These are phyloP conservation scores for Aspergillus sp. DNA, from an alignment of 2,329 filamentous ascomycete genomes.

Conservation along the genomic window DNA sequence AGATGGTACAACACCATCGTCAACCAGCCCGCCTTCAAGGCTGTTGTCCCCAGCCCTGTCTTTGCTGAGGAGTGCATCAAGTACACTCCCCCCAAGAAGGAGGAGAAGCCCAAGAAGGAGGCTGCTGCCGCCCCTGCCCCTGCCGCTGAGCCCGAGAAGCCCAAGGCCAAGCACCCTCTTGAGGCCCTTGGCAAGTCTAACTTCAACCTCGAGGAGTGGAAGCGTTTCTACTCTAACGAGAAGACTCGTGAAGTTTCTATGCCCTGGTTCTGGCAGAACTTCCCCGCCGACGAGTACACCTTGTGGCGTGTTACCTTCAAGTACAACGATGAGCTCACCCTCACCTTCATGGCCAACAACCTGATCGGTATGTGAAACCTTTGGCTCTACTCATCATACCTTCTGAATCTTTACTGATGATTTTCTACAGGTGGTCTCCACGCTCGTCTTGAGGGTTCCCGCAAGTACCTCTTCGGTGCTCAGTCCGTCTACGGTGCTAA, in stretches of 20 bases:
- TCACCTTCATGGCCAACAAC: slow-evolving; percentile 99
- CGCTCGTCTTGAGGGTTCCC: slow-evolving; percentile 89
- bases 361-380: slow-evolving; percentile 62
- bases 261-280: slow-evolving; percentile 98
- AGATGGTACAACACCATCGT: slow-evolving; percentile 94
- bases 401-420: slow-evolving; percentile 10
- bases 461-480: slow-evolving; percentile 95
- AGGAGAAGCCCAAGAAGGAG: slow-evolving; percentile 64
- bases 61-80: slow-evolving; percentile 78
- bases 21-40: slow-evolving; percentile 88
- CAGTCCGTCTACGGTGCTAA: slow-evolving; percentile 82
- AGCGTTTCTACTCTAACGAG: slow-evolving; percentile 97
- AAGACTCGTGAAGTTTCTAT: slow-evolving; percentile 76
- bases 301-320: slow-evolving; percentile 95
- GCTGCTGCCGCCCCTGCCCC: slow-evolving; percentile 55
- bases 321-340: slow-evolving; percentile 97
- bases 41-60: slow-evolving; percentile 68
- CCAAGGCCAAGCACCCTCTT: slow-evolving; percentile 56
- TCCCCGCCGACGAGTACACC: slow-evolving; percentile 91
- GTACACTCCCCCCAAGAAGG: slow-evolving; percentile 69
- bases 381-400: neutral
- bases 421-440: slow-evolving; percentile 72
- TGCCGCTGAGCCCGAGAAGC: slow-evolving; percentile 46
- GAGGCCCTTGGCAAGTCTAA: slow-evolving; percentile 76
- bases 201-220: slow-evolving; percentile 91